A percentile compares a stretch with the other conserved stretches of the same genome.
These are phyloP conservation scores for Rhizopogon parksii DNA, from an alignment of 1,284 basidiomycete genomes.

Conservation along the genomic window DNA sequence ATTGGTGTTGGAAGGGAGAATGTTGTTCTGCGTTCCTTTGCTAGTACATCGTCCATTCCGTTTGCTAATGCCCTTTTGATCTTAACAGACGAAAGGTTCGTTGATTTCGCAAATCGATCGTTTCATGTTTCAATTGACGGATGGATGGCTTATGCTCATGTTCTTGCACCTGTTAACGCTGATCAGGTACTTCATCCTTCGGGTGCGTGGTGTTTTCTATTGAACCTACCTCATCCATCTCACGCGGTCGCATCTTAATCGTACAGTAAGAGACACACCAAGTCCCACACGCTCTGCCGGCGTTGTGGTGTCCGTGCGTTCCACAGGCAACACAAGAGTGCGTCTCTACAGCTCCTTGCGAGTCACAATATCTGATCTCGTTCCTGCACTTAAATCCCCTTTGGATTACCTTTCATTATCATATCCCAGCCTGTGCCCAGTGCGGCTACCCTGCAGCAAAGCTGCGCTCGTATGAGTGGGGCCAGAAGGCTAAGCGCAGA, in stretches of 20 bases:
- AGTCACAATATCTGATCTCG: not conserved
- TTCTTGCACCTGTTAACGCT: not conserved
- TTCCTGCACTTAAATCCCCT: not conserved
- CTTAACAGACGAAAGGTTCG: constrained; percentile 70
- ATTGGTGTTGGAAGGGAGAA: constrained; percentile 20
- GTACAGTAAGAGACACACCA: constrained; percentile 92
- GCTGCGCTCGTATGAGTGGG: constrained; percentile 96
- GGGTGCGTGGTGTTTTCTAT: constrained; percentile 47
- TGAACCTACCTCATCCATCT: not conserved
- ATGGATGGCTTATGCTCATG: not conserved
- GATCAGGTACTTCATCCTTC: constrained; percentile 83
- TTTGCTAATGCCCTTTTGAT: constrained; percentile 25
- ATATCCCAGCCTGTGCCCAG: constrained; percentile 73
- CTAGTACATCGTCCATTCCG: constrained; percentile 3
- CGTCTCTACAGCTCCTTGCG: not conserved
- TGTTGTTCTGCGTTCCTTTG: constrained; percentile 7
- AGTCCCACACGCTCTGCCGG: constrained; percentile 96
- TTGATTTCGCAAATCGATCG: constrained; percentile 13
- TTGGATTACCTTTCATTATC: not conserved
- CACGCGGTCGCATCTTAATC: not conserved
- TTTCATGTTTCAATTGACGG: not conserved
- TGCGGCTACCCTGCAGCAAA: constrained; percentile 97
- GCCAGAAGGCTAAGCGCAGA: constrained; percentile 97
- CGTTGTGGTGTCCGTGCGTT: constrained; percentile 90
- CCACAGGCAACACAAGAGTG: constrained; percentile 97